Evolutionary conservation across 73 alveolate genomes (phyloP).

Genomic region (Vitrella brassicaformis): DNA sequence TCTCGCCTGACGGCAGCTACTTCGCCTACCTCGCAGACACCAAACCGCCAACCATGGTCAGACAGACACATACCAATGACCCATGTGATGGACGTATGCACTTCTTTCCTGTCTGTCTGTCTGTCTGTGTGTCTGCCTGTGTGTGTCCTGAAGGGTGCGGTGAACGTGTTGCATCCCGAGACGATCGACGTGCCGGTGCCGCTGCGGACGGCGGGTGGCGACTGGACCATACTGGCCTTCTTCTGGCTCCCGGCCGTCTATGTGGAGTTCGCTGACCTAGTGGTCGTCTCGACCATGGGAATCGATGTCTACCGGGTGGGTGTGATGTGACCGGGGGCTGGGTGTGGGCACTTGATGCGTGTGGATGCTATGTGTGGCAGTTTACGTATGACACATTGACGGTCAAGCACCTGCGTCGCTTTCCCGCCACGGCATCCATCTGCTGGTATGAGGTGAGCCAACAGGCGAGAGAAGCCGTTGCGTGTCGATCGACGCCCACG

Average conservation of each 20-base stretch:
- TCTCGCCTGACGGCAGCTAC: constrained; percentile 27
- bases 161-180: neutral
- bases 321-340: too few relatives aligned
- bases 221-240: constrained; percentile 15
- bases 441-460: constrained; percentile 20
- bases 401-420: constrained; percentile 4
- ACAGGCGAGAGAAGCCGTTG: too few relatives aligned
- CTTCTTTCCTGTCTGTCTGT: neutral
- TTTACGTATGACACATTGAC: neutral
- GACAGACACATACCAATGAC: neutral
- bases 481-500: too few relatives aligned
- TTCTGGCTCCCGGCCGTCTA: constrained; percentile 17
- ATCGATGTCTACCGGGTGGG: constrained; percentile 19
- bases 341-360: too few relatives aligned
- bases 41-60: neutral
- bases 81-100: neutral
- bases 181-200: neutral
- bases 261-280: constrained; percentile 4
- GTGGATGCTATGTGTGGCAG: too few relatives aligned
- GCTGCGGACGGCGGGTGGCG: neutral
- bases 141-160: neutral
- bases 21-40: constrained; percentile 14
- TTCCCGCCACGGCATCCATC: constrained; percentile 6
- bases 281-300: constrained; percentile 18
- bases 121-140: neutral